These are phyloP conservation scores for Umbilicus rupestris DNA, from an alignment of 164 flowering plant genomes.

Conservation along the genomic window DNA sequence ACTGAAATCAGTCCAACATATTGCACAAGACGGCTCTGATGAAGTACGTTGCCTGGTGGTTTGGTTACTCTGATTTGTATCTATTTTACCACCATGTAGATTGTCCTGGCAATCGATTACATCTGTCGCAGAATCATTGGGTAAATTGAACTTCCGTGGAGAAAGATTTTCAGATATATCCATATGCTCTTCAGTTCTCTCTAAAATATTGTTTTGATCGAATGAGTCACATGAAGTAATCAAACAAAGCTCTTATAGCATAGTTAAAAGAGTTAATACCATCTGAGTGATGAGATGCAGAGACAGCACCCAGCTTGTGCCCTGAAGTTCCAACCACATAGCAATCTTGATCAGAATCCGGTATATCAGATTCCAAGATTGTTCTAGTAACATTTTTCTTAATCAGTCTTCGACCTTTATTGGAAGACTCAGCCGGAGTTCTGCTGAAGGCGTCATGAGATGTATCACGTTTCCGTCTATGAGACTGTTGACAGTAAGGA, in stretches of 20 bases:
- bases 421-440: slow-evolving; percentile 23
- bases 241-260: neutral
- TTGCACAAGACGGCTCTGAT: slow-evolving; percentile 67
- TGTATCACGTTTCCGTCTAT: slow-evolving; percentile 21
- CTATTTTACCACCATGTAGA: slow-evolving; percentile 9
- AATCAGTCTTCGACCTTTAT: slow-evolving; percentile 40
- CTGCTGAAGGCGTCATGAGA: slow-evolving; percentile 12
- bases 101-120: slow-evolving; percentile 17
- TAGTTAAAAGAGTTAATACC: slow-evolving; percentile 12
- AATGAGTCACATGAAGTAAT: slow-evolving; percentile 1
- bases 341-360: slow-evolving; percentile 25
- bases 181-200: slow-evolving; percentile 19
- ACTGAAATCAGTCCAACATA: slow-evolving; percentile 88
- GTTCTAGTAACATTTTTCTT: slow-evolving; percentile 25
- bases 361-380: slow-evolving; percentile 12
- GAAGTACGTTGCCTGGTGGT: slow-evolving; percentile 20
- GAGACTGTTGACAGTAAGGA: slow-evolving; percentile 9
- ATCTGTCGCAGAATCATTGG: slow-evolving; percentile 13
- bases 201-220: slow-evolving; percentile 10
- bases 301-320: neutral
- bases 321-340: slow-evolving; percentile 5
- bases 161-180: slow-evolving; percentile 12
- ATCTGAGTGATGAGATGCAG: slow-evolving; percentile 14
- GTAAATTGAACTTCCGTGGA: slow-evolving; percentile 13
- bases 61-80: slow-evolving; percentile 13